A percentile compares a stretch with the other conserved stretches of the same genome.
Conservation (phyloP, 441 rosid genomes). For the Kokia cookei region DNA sequence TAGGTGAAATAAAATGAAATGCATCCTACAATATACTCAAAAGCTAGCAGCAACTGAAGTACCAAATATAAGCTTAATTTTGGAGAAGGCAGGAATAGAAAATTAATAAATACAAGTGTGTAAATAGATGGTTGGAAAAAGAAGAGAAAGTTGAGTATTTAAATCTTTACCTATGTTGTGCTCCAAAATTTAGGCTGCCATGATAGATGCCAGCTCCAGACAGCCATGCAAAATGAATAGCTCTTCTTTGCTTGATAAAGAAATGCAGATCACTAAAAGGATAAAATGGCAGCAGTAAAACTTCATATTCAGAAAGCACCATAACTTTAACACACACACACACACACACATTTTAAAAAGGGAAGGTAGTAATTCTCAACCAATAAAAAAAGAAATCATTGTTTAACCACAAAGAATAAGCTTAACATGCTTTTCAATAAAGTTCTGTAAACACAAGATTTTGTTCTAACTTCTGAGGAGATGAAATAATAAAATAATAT, state of each 20-base stretch:
- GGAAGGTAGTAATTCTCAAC: not conserved
- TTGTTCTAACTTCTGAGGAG: not conserved
- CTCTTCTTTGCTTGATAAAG: conserved; percentile 97
- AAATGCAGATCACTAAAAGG: conserved; percentile 83
- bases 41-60: not conserved
- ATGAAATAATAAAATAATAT: not conserved
- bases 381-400: not conserved
- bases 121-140: conserved; percentile 5
- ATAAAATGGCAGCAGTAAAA: conserved; percentile 15
- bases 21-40: not conserved
- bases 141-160: conserved; percentile 18
- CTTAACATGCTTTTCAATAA: not conserved
- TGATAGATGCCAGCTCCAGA: conserved; percentile 98
- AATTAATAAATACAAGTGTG: conserved; percentile 10
- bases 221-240: conserved; percentile 98
- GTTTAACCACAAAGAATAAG: not conserved
- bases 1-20: not conserved
- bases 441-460: not conserved
- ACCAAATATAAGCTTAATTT: not conserved
- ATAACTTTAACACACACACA: not conserved
- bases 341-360: not conserved
- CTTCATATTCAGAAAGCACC: conserved; percentile 16
- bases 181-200: conserved; percentile 97
- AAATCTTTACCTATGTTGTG: conserved; percentile 73
- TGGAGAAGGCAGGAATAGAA: not conserved